Evolutionary conservation across 1,139 yeast species (phyloP), one percentile per base, ranked within the genome.

Genomic region (Blastobotrys serpentis): DNA sequence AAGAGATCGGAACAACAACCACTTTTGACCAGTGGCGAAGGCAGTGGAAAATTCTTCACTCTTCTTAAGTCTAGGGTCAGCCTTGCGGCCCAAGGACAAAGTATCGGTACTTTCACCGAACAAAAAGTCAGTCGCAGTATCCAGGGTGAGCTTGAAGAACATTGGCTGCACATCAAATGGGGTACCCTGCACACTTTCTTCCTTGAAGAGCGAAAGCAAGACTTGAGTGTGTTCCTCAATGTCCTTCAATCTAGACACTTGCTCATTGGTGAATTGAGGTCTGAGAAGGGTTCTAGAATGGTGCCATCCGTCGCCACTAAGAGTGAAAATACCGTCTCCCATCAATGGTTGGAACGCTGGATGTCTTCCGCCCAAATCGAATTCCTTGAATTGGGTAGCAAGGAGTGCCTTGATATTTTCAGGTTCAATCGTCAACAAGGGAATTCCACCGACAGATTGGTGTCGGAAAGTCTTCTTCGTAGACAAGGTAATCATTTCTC

Each of bases 271-370:
- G 62, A 78, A 78, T 59, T 77, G 81, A 2, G 83, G 83, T 52
- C 81, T 69, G 54, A 78, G 70, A 76, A 78, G 66, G 2, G 80
- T 73, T 46, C 82, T 63, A n/a, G 80, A 74, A 57, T 77, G 79
- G 53, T 76, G 74, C 82, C 82, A 78, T 5, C 77, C 79, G 41
- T 66, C 69, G 10, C 77, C 78, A 52, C 77, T 80, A 33, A 77
- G 66, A 2, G 81, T 77, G 63, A 78, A 78, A 50, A 78, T 76
- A 2, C 82, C 82, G 52, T 76, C 76, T 5, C 82, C 82, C 42
- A 78, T 66, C 36, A 76, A 63, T 3, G 78, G 77, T 36, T 52
- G 52, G 55, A 77, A 70, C 41, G 66, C 69, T 2, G 59, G 59
- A 58, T 74, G 74, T 55, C 82, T 72, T 2, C 61, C 58, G 1